Evolutionary conservation across 306 rosid species (phyloP).

Genomic region (Senna tora): DNA sequence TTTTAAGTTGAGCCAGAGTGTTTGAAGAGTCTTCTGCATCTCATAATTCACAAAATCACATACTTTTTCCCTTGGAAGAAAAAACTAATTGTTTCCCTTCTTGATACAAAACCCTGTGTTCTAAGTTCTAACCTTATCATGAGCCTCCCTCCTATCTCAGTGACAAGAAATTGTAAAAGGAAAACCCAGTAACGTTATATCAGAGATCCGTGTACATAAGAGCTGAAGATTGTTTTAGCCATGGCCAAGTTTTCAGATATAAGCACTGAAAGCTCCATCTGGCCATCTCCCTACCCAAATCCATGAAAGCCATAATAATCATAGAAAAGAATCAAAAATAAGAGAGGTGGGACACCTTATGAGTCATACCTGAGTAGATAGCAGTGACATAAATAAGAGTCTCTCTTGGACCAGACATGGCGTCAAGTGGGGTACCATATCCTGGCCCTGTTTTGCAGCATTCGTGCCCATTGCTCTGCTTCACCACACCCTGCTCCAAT

Average conservation of each 20-base stretch:
- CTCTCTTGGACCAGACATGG: slow-evolving; percentile 91
- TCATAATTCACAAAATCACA: too few species aligned
- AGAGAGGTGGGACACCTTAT: background rate
- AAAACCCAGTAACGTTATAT: background rate
- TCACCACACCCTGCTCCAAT: slow-evolving; percentile 1
- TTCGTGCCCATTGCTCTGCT: slow-evolving; percentile 18
- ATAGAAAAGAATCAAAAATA: background rate
- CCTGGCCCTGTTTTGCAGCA: slow-evolving; percentile 87
- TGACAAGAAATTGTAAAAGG: background rate
- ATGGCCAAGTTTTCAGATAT: background rate
- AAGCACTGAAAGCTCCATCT: too few species aligned
- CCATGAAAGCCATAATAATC: background rate
- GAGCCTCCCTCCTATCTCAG: background rate
- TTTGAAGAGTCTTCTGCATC: background rate
- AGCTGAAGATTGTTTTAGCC: too few species aligned
- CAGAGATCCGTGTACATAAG: too few species aligned
- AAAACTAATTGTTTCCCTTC: too few species aligned
- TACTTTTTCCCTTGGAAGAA: too few species aligned
- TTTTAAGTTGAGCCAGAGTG: background rate
- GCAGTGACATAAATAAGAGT: slow-evolving; percentile 76
- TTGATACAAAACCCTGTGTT: background rate
- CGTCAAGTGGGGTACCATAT: slow-evolving; percentile 72
- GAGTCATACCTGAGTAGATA: slow-evolving; percentile 64
- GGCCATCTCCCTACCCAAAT: background rate
- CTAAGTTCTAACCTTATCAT: background rate